Base-by-base conservation (phyloP, 2,329 filamentous ascomycete genomes). In the Fusarium nodosum region DNA sequence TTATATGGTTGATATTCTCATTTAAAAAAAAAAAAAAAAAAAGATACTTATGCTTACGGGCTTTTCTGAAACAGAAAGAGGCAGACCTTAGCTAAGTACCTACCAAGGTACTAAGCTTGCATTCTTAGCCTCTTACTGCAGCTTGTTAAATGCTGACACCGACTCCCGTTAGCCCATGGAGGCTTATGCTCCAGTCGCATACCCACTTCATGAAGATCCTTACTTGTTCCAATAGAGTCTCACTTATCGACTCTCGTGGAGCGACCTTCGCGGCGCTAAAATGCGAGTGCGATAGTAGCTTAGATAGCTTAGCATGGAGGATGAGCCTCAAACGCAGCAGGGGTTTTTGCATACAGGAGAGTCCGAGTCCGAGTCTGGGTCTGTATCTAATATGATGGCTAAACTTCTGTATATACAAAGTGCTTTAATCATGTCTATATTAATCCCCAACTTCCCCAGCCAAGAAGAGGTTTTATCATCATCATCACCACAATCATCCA, bases 361-460 rank as follows among this genome's bases (percentile, higher is more conserved):
- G 31, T 58, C 63, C 67, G 62, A 56, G 57, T 69, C 58, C 66
- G 67, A 54, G 46, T 30, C 28, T 30, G 28, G 2, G 15, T 34
- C 24, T 42, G 36, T 60, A 45, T 55, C 26, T 15, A 26, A 34
- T 11, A 24, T 33, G 26, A 47, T 56, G 45, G 26, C 44, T 56
- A 30, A 30, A 9, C 45, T 13, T 20, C 11, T 52, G 15, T 24
- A 24, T 24, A 22, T 46, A 13, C 44, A 38, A 44, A 28, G 24
- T 28, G 8, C 15, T 39, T 39, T 28, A 18, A 39, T 48, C 28
- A 68, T 67, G 50, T 55, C 26, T 71, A 70, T 70, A 70, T 70
- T 24, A 70, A 55, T 52, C 7, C 22, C 28, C 30, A 20, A 56
- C 36, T 44, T 64, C 59, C 67, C 50, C 36, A 8, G 55, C 36